Conservation (phyloP, 306 rosid species). For the Nissolia schottii region DNA sequence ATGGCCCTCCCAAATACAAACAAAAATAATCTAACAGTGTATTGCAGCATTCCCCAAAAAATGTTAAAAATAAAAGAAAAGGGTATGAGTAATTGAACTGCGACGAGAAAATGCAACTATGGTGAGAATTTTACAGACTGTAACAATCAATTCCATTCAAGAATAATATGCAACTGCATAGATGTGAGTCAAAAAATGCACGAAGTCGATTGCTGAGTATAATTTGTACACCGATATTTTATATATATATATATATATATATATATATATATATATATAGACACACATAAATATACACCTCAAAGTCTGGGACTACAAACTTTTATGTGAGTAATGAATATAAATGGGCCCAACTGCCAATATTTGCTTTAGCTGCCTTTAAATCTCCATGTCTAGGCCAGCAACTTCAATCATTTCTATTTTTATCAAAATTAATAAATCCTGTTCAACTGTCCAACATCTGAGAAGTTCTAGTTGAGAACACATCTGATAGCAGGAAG, state of each 20-base stretch:
- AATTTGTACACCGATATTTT: constrained; percentile 51
- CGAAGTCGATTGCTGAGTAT: constrained; percentile 34
- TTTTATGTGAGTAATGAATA: constrained; percentile 51
- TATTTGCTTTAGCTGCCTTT: constrained; percentile 26
- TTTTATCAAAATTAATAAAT: constrained; percentile 41
- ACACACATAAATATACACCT: constrained; percentile 49
- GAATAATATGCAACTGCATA: constrained; percentile 28
- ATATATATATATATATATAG: constrained; percentile 31
- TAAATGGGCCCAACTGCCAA: constrained; percentile 47
- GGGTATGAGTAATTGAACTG: not conserved
- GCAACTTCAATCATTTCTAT: constrained; percentile 34
- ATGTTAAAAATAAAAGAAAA: no score
- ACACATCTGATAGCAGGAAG: constrained; percentile 12
- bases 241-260: constrained; percentile 32
- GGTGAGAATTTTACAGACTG: not conserved
- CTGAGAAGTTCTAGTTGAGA: constrained; percentile 11
- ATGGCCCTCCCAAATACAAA: no score
- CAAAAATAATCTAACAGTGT: no score
- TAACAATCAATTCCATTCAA: constrained; percentile 31
- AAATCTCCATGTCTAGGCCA: constrained; percentile 31
- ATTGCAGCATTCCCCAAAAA: no score
- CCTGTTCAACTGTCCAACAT: constrained; percentile 28
- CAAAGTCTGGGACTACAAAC: constrained; percentile 57
- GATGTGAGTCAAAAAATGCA: constrained; percentile 24
- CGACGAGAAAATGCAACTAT: not conserved